A percentile compares a stretch with the other conserved stretches of the same genome.
phyloP scores from a whole-genome alignment of 495 filamentous ascomycete genomes.

The Xylaria palmicola region DNA sequence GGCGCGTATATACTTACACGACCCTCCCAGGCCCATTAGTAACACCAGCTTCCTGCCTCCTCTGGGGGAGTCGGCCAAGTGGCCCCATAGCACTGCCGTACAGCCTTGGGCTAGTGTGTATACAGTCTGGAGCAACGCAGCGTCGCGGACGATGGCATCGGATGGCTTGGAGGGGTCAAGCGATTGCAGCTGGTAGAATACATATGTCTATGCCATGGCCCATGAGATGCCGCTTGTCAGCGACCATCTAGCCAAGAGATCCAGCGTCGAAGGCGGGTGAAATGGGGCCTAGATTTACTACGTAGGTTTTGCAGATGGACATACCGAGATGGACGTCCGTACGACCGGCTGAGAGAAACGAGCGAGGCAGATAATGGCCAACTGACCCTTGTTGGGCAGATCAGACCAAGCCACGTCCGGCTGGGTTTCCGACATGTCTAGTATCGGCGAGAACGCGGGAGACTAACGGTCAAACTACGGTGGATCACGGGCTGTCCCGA shows the following conservation, averaged over 20 bases:
- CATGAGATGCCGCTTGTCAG: neutral
- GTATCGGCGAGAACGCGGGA: neutral
- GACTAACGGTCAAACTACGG: neutral
- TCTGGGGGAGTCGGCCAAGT: slow-evolving; percentile 59
- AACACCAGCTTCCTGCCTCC: slow-evolving; percentile 63
- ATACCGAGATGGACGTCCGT: slow-evolving; percentile 57
- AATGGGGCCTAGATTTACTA: neutral
- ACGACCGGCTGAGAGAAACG: slow-evolving; percentile 65
- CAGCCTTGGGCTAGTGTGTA: slow-evolving; percentile 69
- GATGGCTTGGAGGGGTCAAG: slow-evolving; percentile 55
- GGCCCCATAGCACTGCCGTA: slow-evolving; percentile 68
- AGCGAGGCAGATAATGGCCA: slow-evolving; percentile 61
- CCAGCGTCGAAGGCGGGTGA: neutral
- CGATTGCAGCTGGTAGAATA: slow-evolving; percentile 63
- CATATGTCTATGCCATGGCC: slow-evolving; percentile 41
- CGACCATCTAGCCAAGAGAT: neutral
- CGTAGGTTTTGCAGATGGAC: neutral
- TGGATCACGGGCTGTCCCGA: neutral
- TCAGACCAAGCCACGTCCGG: slow-evolving; percentile 50
- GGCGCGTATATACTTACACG: slow-evolving; percentile 19
- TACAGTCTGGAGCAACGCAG: slow-evolving; percentile 62
- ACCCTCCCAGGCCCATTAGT: slow-evolving; percentile 61
- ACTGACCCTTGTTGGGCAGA: slow-evolving; percentile 62
- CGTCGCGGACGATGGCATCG: slow-evolving; percentile 60
- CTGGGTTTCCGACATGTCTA: neutral